Base-by-base conservation (phyloP, 805 yeast species). In the Candida sonorensis region DNA sequence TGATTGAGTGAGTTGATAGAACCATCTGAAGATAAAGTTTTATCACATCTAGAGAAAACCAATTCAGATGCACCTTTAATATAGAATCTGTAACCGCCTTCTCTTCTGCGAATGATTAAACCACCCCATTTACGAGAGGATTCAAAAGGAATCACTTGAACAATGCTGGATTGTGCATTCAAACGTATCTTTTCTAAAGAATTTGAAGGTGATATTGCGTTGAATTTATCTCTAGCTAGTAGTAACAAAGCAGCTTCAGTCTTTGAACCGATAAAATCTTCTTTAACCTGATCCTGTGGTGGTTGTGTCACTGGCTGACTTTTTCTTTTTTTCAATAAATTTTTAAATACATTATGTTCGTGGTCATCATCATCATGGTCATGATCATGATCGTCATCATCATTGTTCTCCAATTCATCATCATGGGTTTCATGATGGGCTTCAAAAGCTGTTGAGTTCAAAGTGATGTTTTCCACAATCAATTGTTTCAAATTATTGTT, bases 11-110 rank as follows among this genome's bases (percentile, higher is more conserved):
- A 38, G 36, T 41, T 25, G 35, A 45, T 29, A 17, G 38, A 21
- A 8, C 63, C 67, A 34, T 61, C 55, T 3, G 60, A 44, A 15
- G 51, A 42, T 10, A 48, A 44, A 37, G 55, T 57, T 36, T 49
- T 64, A 1, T 72, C 59, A 53, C 94, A 81, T 45, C 70, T 63
- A 15, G 67, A 65, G 41, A 82, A 67, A 10, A 92, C 70, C 38
- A 92, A 72, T 59, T 92, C 99, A 1, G 97, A 88, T 2, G 98
- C 98, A 41, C 99, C 98, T 62, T 92, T 92, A 36, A 84, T 63
- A 41, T 72, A 79, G 33, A 86, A 62, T 35, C 92, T 69, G 53
- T 58, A 80, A 1, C 65, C 47, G 12, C 62, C 65, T 8, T 67
- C 66, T 10, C 61, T 56, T 33, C 67, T 66, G 28, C 45, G 45